Conservation (phyloP, 768 basidiomycete species). For the Serendipita sp. region DNA sequence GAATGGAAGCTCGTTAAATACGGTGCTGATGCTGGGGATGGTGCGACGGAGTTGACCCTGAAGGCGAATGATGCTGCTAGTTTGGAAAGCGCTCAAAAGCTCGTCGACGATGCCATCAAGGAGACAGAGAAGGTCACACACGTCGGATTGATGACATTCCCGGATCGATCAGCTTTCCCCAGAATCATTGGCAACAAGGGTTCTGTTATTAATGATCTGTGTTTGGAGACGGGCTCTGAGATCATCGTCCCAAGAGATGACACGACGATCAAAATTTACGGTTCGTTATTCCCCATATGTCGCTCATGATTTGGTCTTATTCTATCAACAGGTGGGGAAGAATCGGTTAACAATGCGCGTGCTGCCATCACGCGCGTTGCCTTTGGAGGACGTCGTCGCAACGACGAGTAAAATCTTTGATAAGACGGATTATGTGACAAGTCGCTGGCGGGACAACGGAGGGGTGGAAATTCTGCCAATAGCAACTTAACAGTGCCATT, state of each 20-base stretch:
- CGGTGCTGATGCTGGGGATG: slow-evolving; percentile 69
- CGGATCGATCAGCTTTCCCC: slow-evolving; percentile 75
- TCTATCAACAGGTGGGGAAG: not conserved
- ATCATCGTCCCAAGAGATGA: slow-evolving; percentile 5
- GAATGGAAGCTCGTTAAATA: slow-evolving; percentile 70
- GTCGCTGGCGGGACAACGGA: no score
- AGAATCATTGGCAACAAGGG: slow-evolving; percentile 89
- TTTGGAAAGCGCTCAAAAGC: slow-evolving; percentile 58
- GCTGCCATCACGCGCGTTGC: slow-evolving; percentile 2
- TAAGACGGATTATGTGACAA: no score
- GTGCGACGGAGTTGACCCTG: slow-evolving; percentile 72
- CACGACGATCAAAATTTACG: slow-evolving; percentile 1
- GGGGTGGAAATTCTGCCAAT: no score
- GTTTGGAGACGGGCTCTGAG: not conserved
- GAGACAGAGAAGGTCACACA: slow-evolving; percentile 59
- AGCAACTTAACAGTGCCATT: no score
- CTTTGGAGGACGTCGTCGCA: not conserved
- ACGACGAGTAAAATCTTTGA: not conserved
- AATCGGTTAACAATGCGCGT: not conserved
- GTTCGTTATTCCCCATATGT: not conserved
- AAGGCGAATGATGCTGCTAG: slow-evolving; percentile 63
- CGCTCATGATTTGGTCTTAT: not conserved
- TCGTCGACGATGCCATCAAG: slow-evolving; percentile 52
- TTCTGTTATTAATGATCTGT: not conserved
- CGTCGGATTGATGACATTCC: slow-evolving; percentile 71